Evolutionary conservation across 768 basidiomycete genomes (phyloP).

Genomic region (Clitopilus passeckerianus): DNA sequence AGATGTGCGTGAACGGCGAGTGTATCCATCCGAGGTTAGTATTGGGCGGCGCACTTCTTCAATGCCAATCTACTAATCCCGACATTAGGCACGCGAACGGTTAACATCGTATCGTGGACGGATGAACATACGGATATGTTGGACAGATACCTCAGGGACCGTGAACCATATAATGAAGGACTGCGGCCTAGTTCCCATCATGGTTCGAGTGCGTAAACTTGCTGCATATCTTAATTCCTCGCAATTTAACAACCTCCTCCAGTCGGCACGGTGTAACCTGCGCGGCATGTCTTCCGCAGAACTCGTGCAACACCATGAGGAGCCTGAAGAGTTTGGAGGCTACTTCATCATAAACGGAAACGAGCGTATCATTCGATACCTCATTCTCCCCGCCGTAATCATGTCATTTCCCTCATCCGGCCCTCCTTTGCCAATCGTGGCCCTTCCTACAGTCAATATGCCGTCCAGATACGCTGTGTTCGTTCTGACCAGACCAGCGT

Average conservation of each 20-base stretch:
- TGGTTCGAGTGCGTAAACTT: constrained; percentile 77
- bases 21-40: constrained; percentile 85
- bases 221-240: background rate
- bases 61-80: background rate
- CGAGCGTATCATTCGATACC: constrained; percentile 96
- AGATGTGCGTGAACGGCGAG: constrained; percentile 64
- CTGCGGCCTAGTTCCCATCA: constrained; percentile 91
- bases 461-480: constrained; percentile 93
- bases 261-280: constrained; percentile 95
- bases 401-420: constrained; percentile 89
- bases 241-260: background rate
- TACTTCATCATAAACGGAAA: constrained; percentile 99
- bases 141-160: constrained; percentile 72
- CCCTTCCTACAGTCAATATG: constrained; percentile 90
- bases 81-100: constrained; percentile 80
- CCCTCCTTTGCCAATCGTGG: constrained; percentile 91
- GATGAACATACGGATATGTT: constrained; percentile 83
- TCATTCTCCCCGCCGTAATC: constrained; percentile 92
- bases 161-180: constrained; percentile 72
- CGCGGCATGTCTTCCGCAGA: constrained; percentile 79
- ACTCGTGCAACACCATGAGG: constrained; percentile 88
- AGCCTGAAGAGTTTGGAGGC: constrained; percentile 97
- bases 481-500: constrained; percentile 88
- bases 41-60: background rate
- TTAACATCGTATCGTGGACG: constrained; percentile 87